phyloP scores from a whole-genome alignment of 371 early-diverging fungal genomes.

The Nematocida displodere region DNA sequence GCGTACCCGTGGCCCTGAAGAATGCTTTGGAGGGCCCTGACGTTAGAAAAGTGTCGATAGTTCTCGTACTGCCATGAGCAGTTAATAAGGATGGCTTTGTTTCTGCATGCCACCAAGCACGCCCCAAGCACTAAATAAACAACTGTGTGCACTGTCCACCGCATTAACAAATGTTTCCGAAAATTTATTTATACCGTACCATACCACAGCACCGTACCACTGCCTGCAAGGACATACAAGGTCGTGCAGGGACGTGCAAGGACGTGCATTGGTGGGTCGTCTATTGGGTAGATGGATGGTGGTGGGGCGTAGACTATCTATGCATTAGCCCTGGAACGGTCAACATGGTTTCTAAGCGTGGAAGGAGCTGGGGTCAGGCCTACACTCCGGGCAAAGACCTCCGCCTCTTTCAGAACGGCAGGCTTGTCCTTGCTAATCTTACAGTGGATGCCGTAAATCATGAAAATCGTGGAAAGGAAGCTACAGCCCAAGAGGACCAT shows the following conservation, averaged over 20 bases:
- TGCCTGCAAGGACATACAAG: no score
- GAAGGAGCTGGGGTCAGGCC: neutral
- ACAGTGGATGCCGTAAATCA: conserved; percentile 28
- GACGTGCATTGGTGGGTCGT: no score
- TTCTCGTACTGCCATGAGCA: conserved; percentile 50
- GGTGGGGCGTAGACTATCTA: no score
- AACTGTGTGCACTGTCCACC: neutral
- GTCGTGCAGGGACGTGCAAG: no score
- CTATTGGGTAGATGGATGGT: no score
- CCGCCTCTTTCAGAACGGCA: neutral
- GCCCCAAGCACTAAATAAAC: conserved; percentile 3
- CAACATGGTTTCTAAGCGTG: neutral
- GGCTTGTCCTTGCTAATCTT: conserved; percentile 26
- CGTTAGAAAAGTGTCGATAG: conserved; percentile 52
- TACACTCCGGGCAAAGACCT: conserved; percentile 15
- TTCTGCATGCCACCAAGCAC: conserved; percentile 1
- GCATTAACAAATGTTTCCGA: conserved; percentile 2
- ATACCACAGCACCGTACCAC: no score
- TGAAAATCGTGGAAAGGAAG: conserved; percentile 18
- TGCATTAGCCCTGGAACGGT: no score
- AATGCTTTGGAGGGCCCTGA: conserved; percentile 28
- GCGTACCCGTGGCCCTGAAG: conserved; percentile 42
- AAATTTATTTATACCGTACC: no score
- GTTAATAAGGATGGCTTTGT: conserved; percentile 47
- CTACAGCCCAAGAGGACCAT: neutral